Base-by-base conservation (phyloP, 192 early-diverging fungal species). In the Dissophora globulifera region DNA sequence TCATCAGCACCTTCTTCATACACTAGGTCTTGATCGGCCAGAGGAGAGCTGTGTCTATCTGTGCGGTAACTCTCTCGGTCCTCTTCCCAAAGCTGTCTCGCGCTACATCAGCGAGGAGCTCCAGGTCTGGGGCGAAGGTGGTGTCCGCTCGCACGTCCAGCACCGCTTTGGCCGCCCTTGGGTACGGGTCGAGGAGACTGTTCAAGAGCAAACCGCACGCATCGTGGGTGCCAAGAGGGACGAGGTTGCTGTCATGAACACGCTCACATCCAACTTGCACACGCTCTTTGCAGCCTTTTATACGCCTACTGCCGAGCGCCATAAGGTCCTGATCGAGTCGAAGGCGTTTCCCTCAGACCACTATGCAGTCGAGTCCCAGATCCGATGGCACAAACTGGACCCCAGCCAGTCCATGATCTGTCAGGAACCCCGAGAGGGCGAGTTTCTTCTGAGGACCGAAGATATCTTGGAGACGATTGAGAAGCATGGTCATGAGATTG, bases 321-420 rank as follows among this genome's bases (percentile, higher is more conserved):
- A 81, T 76, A 95, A 94, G 85, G 91, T 99, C 47, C 55, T 99
- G 63, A 93, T 99, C 41, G 97, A 99, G 78, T 79, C 79, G 60
- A 94, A 94, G 79, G 91, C 95, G 2, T 99, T 99, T 63, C 97
- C 97, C 3, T 96, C 95, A 4, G 96, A 99, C 72, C 91, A 92
- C 87, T 99, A 95, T 75, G 96, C 95, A 0, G 79, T 96, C 20
- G 87, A 90, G 67, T 96, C 95, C 38, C 97, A 99, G 81, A 86
- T 95, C 51, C 81, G 87, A 53, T 92, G 91, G 80, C 94, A 98
- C 56, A 91, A 90, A 1, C 84, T 82, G 50, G 84, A 91, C 57
- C 92, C 95, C 1, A 66, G 63, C 1, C 78, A 80, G 26, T 90
- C 90, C 1, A 78, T 97, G 81, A 87, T 99, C 31, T 85, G 89